Evolutionary conservation across 305 asterid genomes (phyloP).

Genomic region (Solanum hybrid): DNA sequence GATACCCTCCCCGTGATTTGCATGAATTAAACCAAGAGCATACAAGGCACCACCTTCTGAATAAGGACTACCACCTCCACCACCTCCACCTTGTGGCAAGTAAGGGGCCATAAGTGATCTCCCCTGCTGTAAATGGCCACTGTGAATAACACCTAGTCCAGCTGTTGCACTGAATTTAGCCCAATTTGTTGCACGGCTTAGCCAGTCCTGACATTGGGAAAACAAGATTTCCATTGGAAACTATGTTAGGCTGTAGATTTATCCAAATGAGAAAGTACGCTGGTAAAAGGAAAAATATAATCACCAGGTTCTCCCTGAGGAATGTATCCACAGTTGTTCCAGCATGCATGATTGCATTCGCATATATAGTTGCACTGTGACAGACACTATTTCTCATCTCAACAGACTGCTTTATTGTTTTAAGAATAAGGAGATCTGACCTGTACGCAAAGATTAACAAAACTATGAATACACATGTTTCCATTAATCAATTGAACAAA

Average conservation of each 20-base stretch:
- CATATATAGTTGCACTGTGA: slow-evolving; percentile 96
- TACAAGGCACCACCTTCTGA: slow-evolving; percentile 58
- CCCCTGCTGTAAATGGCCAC: slow-evolving; percentile 96
- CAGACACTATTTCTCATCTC: slow-evolving; percentile 98
- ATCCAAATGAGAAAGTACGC: background rate
- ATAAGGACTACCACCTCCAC: slow-evolving; percentile 94
- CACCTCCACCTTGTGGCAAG: slow-evolving; percentile 83
- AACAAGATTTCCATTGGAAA: background rate
- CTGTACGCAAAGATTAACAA: slow-evolving; percentile 25
- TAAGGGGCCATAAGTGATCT: slow-evolving; percentile 98
- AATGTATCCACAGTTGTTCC: slow-evolving; percentile 98
- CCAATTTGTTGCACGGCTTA: slow-evolving; percentile 98
- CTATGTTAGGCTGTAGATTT: background rate
- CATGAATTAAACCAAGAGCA: slow-evolving; percentile 67
- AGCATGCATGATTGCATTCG: slow-evolving; percentile 98
- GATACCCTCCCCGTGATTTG: slow-evolving; percentile 98
- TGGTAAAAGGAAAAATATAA: background rate
- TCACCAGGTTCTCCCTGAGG: slow-evolving; percentile 91
- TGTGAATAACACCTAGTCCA: slow-evolving; percentile 95
- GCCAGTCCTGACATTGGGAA: slow-evolving; percentile 70
- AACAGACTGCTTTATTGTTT: slow-evolving; percentile 95
- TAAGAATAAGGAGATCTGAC: slow-evolving; percentile 93
- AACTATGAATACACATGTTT: background rate
- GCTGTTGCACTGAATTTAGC: slow-evolving; percentile 99
- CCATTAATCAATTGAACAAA: slow-evolving; percentile 8